A percentile compares a stretch with the other conserved stretches of the same genome.
These are phyloP conservation scores for Epichloe sibirici DNA, from an alignment of 2,329 filamentous ascomycete genomes.

Conservation along the genomic window DNA sequence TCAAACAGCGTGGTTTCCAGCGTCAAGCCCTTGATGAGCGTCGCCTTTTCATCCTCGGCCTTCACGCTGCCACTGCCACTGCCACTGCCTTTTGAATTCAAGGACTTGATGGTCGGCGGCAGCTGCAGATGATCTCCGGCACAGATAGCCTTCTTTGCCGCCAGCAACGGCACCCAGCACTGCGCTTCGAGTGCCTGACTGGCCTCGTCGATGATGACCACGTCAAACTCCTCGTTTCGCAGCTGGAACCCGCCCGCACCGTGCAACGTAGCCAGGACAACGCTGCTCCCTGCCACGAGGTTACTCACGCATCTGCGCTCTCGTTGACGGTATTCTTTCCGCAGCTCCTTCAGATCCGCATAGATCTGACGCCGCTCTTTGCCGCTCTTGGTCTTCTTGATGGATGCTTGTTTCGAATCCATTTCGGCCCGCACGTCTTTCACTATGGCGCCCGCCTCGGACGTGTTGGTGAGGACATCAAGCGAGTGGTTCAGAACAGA, in stretches of 20 bases:
- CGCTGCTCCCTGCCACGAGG: constrained; percentile 65
- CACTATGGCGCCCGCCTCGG: constrained; percentile 79
- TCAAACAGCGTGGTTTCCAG: constrained; percentile 92
- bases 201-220: constrained; percentile 91
- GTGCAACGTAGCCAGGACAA: constrained; percentile 86
- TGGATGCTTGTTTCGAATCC: constrained; percentile 78
- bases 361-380: constrained; percentile 74
- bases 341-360: constrained; percentile 67
- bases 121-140: constrained; percentile 92
- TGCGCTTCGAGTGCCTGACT: constrained; percentile 93
- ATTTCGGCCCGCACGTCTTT: constrained; percentile 85
- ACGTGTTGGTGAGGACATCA: constrained; percentile 81
- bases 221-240: constrained; percentile 70
- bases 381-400: constrained; percentile 75
- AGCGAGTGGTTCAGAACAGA: constrained; percentile 82
- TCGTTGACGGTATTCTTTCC: constrained; percentile 78
- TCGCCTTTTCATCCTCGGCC: constrained; percentile 22
- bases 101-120: constrained; percentile 85
- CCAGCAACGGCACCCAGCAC: constrained; percentile 84
- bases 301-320: constrained; percentile 71
- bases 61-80: constrained; percentile 29
- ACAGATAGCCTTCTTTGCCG: constrained; percentile 72
- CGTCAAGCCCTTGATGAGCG: constrained; percentile 39
- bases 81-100: constrained; percentile 38
- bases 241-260: constrained; percentile 81